Conservation (phyloP, 2,329 filamentous ascomycete species). For the Scopulariopsis brevicaulis region DNA sequence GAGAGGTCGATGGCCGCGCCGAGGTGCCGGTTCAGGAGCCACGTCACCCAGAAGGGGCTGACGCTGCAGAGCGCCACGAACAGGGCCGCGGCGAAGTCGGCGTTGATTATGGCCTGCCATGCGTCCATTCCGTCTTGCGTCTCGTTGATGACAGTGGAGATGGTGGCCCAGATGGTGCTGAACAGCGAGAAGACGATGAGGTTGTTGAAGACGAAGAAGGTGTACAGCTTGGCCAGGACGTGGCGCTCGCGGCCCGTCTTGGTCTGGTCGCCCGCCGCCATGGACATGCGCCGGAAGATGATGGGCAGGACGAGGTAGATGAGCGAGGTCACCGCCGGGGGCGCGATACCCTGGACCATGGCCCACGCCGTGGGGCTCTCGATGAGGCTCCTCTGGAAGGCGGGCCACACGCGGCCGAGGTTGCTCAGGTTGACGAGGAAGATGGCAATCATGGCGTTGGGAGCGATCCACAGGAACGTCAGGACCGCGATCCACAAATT, state of each 20-base stretch:
- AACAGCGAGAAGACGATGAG: slow-evolving; percentile 89
- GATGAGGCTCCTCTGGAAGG: slow-evolving; percentile 56
- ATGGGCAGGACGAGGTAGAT: slow-evolving; percentile 82
- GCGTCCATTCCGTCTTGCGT: slow-evolving; percentile 45
- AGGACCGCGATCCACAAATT: slow-evolving; percentile 73
- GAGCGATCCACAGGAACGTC: slow-evolving; percentile 77
- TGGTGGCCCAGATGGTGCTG: slow-evolving; percentile 66
- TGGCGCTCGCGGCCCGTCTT: slow-evolving; percentile 90
- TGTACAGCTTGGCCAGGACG: slow-evolving; percentile 80
- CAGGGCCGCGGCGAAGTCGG: slow-evolving; percentile 49
- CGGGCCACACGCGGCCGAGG: slow-evolving; percentile 67
- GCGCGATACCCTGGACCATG: slow-evolving; percentile 81
- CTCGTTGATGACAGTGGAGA: slow-evolving; percentile 50
- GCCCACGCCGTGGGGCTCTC: slow-evolving; percentile 62
- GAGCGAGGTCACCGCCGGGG: slow-evolving; percentile 76
- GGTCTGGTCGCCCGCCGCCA: slow-evolving; percentile 75
- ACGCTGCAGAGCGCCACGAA: slow-evolving; percentile 70
- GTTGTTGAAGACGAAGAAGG: slow-evolving; percentile 98
- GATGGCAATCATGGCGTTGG: slow-evolving; percentile 89
- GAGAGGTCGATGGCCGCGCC: slow-evolving; percentile 90
- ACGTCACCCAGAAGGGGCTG: slow-evolving; percentile 89
- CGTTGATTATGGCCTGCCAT: slow-evolving; percentile 57
- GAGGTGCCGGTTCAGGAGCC: slow-evolving; percentile 83
- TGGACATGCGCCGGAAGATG: slow-evolving; percentile 79
- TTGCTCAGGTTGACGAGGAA: slow-evolving; percentile 83